Conservation (phyloP, 2,329 filamentous ascomycete genomes). For the Pseudogymnoascus sp. region DNA sequence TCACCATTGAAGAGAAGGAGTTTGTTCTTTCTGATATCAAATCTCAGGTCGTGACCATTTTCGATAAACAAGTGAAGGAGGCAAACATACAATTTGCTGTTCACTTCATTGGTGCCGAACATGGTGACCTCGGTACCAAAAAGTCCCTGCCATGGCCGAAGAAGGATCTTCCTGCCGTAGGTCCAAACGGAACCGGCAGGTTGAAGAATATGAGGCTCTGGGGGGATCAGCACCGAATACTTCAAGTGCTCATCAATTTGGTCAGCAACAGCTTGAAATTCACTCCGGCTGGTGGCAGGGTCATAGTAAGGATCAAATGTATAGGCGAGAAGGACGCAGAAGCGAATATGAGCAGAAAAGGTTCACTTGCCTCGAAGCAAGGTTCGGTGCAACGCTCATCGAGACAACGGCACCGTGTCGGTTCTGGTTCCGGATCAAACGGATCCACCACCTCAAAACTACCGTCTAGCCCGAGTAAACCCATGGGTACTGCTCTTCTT, state of each 20-base stretch:
- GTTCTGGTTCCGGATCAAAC: slow-evolving; percentile 34
- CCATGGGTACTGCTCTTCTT: slow-evolving; percentile 44
- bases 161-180: slow-evolving; percentile 46
- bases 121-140: slow-evolving; percentile 15
- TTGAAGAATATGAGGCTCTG: slow-evolving; percentile 77
- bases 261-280: slow-evolving; percentile 91
- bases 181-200: slow-evolving; percentile 56
- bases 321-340: slow-evolving; percentile 42
- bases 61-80: slow-evolving; percentile 81
- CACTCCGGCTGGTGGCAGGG: slow-evolving; percentile 65
- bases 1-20: slow-evolving; percentile 74
- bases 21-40: slow-evolving; percentile 78
- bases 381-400: slow-evolving; percentile 20
- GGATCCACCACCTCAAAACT: slow-evolving; percentile 42
- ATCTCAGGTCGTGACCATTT: slow-evolving; percentile 75
- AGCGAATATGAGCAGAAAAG: slow-evolving; percentile 22
- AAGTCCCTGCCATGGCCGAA: slow-evolving; percentile 16
- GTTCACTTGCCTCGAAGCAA: slow-evolving; percentile 20
- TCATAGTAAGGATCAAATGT: slow-evolving; percentile 69
- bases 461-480: slow-evolving; percentile 24
- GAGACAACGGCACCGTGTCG: slow-evolving; percentile 21
- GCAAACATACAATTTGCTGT: slow-evolving; percentile 66
- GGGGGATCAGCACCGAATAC: slow-evolving; percentile 85
- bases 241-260: slow-evolving; percentile 89
- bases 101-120: slow-evolving; percentile 51